Base-by-base conservation (phyloP, 257 asterid species). In the Przewalskia tangutica region DNA sequence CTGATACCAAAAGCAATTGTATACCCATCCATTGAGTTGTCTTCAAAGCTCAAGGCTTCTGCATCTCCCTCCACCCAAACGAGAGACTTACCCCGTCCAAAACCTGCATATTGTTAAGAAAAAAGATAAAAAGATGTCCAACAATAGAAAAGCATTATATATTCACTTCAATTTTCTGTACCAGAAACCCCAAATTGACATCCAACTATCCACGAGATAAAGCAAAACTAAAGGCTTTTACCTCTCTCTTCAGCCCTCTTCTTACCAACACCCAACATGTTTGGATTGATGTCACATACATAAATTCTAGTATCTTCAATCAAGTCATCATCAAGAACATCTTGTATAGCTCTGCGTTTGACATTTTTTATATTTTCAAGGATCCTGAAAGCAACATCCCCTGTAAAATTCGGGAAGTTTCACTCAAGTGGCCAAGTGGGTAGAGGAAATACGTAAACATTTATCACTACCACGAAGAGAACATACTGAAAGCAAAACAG, bases 1-100 rank as follows among this genome's bases (percentile, higher is more conserved):
- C 99, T 91, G 82, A 95, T 94, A 71, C 99, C 99, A 86, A 95
- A 94, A 87, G 98, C 99, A 86, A 95, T 91, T 68, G 99, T 95
- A 85, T 94, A 95, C 80, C 97, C 97, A 82, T 95, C 99, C 98
- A 95, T 94, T 10, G 95, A 88, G 56, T 86, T 67, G 77, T 91
- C 97, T 80, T 85, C 96, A 71, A 94, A 94, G 42, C 89, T 86
- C 81, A 95, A 86, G 85, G 91, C 88, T 87, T 93, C 97, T 5
- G 99, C 98, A 85, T 95, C 97, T 86, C 97, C 97, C 83, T 93
- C 97, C 63, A 91, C 93, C 99, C 99, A 95, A 81, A 92, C 66
- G 81, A 93, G 99, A 90, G 98, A 90, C 83, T 80, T 87, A 81
- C 87, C 85, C 46, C 84, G 88, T 38, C 86, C 88, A 64, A 90